Conservation (phyloP, 2,329 filamentous ascomycete genomes). For the Blastomyces emzantsi region DNA sequence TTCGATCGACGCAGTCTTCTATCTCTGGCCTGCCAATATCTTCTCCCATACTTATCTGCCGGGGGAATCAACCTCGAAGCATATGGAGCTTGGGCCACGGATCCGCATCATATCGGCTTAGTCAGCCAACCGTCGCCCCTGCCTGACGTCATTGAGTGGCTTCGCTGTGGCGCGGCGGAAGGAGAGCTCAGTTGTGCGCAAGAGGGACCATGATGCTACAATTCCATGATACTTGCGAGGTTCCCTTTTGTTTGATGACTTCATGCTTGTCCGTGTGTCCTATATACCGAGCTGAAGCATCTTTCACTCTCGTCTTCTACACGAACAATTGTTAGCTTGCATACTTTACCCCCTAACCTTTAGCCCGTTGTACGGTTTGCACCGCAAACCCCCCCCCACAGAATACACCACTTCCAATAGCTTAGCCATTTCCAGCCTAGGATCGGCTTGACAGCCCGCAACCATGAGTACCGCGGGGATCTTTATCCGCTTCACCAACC, state of each 20-base stretch:
- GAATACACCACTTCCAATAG: background rate
- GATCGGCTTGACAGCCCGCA: constrained; percentile 9
- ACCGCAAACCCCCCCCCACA: background rate
- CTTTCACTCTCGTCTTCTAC: background rate
- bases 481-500: constrained; percentile 60
- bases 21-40: background rate
- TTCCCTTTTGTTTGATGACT: background rate
- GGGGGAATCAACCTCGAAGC: background rate
- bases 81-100: background rate
- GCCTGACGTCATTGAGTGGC: background rate
- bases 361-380: background rate
- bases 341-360: background rate
- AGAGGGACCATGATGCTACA: background rate
- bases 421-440: background rate
- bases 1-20: background rate
- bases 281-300: background rate
- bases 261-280: background rate
- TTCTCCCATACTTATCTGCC: background rate
- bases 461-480: constrained; percentile 53
- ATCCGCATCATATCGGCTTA: background rate
- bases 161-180: background rate
- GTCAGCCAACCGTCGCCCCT: background rate
- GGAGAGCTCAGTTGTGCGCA: background rate
- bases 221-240: background rate
- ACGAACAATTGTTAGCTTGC: background rate